A percentile compares a stretch with the other conserved stretches of the same genome.
Conservation (phyloP, 1,139 yeast species). For the Suhomyces terraborum region DNA sequence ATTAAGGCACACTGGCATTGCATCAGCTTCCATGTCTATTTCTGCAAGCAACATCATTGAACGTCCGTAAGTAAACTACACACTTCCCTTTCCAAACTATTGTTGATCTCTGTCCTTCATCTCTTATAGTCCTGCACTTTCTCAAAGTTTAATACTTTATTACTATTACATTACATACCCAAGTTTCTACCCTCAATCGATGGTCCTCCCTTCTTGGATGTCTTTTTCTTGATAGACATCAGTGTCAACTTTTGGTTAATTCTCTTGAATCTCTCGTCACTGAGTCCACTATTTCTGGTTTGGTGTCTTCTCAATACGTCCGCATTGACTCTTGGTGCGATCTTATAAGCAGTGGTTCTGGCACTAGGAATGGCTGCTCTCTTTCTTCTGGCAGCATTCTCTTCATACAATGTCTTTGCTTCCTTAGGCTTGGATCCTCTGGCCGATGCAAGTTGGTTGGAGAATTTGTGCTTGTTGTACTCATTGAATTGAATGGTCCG, state of each 20-base stretch:
- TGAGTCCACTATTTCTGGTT: constrained; percentile 50
- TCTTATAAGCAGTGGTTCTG: constrained; percentile 83
- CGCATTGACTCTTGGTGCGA: constrained; percentile 79
- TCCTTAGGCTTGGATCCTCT: constrained; percentile 37
- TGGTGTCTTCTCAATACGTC: constrained; percentile 43
- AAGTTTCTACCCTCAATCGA: constrained; percentile 78
- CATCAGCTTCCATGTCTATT: no score
- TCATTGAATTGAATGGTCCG: constrained; percentile 70
- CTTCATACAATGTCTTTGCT: constrained; percentile 71
- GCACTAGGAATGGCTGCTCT: constrained; percentile 95
- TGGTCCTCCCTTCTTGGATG: constrained; percentile 66
- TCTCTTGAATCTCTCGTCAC: constrained; percentile 79
- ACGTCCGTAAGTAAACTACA: no score
- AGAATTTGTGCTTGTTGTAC: constrained; percentile 63
- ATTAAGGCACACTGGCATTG: no score
- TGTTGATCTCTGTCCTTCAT: no score
- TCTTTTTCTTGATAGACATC: constrained; percentile 47
- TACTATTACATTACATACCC: constrained; percentile 33
- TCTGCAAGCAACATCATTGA: no score
- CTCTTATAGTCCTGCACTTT: no score
- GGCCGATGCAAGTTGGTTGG: constrained; percentile 47
- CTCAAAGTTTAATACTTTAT: no score
- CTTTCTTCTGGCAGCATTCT: constrained; percentile 87
- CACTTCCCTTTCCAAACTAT: no score
- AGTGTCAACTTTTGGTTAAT: constrained; percentile 57